Evolutionary conservation across 2,329 filamentous ascomycete species (phyloP).

Genomic region (Fusarium stilboides): DNA sequence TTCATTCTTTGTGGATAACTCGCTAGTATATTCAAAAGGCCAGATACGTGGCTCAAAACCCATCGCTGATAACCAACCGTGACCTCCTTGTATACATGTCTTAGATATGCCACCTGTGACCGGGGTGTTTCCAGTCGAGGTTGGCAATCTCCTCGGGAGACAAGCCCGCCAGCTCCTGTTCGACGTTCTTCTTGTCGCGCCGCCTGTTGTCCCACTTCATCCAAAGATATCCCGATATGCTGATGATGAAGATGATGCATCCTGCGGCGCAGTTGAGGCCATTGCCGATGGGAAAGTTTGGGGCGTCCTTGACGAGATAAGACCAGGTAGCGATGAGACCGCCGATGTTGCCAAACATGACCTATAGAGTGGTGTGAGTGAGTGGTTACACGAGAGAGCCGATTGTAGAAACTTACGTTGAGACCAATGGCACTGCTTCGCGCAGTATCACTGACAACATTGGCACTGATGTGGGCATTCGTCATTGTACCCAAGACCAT

Average conservation of each 20-base stretch:
- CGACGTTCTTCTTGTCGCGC: conserved; percentile 68
- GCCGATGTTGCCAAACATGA: conserved; percentile 64
- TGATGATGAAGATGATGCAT: conserved; percentile 68
- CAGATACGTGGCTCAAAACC: background rate
- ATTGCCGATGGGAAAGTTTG: conserved; percentile 79
- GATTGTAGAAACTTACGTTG: conserved; percentile 37
- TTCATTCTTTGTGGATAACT: conserved; percentile 23
- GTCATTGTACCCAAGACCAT: conserved; percentile 74
- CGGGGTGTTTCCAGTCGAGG: conserved; percentile 78
- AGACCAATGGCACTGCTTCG: conserved; percentile 73
- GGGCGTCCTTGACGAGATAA: conserved; percentile 74
- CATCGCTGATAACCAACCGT: conserved; percentile 23
- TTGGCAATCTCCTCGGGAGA: conserved; percentile 69
- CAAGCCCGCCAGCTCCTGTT: conserved; percentile 70
- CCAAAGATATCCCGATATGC: conserved; percentile 68
- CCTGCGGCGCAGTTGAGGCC: conserved; percentile 72
- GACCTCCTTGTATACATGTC: background rate
- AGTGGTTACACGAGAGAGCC: fast-evolving
- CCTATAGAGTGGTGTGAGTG: conserved; percentile 30
- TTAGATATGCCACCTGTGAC: conserved; percentile 70
- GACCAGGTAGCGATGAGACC: conserved; percentile 77
- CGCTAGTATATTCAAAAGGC: conserved; percentile 21
- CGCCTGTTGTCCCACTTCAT: conserved; percentile 75
- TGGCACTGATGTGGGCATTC: conserved; percentile 74
- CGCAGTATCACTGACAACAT: conserved; percentile 76